These are phyloP conservation scores for Eucalyptus globulus DNA, from an alignment of 345 rosid genomes.

Conservation along the genomic window DNA sequence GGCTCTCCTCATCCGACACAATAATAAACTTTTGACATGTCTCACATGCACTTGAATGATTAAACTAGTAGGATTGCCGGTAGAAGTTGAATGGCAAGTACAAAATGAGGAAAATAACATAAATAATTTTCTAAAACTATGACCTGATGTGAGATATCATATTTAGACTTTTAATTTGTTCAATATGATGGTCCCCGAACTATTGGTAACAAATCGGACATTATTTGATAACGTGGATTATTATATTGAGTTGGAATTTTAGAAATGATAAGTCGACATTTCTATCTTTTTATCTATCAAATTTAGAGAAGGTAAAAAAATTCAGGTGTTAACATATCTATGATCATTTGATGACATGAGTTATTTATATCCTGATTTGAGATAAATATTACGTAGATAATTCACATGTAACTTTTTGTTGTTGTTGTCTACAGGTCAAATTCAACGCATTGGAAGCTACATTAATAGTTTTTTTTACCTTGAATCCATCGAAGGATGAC, in stretches of 20 bases:
- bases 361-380: background rate
- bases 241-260: background rate
- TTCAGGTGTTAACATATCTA: background rate
- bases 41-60: background rate
- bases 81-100: background rate
- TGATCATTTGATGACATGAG: background rate
- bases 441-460: background rate
- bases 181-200: fast-evolving
- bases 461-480: background rate
- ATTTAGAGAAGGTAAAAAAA: background rate
- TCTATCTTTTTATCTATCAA: background rate
- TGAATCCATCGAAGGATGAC: background rate
- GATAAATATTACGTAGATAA: background rate
- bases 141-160: background rate
- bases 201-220: fast-evolving
- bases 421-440: background rate
- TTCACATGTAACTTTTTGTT: background rate
- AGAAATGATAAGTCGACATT: background rate
- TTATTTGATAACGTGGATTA: fast-evolving
- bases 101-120: background rate
- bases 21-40: background rate
- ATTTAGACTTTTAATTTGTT: background rate
- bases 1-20: background rate
- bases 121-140: background rate
- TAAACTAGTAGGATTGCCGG: background rate